Base-by-base conservation (phyloP, 2,329 filamentous ascomycete genomes). In the Aulographum hederae region DNA sequence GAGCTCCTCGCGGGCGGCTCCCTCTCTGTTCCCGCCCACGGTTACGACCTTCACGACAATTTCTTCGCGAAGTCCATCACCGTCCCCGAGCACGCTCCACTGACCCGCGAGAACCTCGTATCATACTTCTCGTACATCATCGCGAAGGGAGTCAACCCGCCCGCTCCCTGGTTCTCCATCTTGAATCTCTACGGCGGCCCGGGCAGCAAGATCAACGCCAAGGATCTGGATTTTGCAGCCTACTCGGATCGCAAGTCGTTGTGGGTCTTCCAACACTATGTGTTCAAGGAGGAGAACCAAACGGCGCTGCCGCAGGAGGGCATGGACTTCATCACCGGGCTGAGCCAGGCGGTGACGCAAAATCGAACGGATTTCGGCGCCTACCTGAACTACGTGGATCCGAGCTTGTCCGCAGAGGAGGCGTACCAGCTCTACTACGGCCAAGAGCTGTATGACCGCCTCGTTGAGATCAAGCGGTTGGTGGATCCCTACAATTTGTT, bases 21-120 rank as follows among this genome's bases (percentile, higher is more conserved):
- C 32, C 13, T 39, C 37, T 8, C 6, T 21, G 10, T 8, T 10
- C 8, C 29, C 25, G 29, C 17, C 29, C 8, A 18, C 18, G 29
- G 17, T 26, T 11, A 29, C 14, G 27, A 29, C 34, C 38, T 46
- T 15, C 52, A 54, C 37, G 51, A 54, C 34, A 36, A 32, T 19
- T 32, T 37, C 19, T 55, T 53, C 39, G 50, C 52, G 34, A 56
- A 54, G 32, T 52, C 50, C 26, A 42, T 56, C 36, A 55, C 51
- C 3, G 50, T 54, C n/a, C 52, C 52, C 4, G 51, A 54, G 26
- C 32, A 38, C 6, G 38, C 40, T 4, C 49, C 49, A 6, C 43
- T 54, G 4, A 46, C 44, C 2, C 34, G 40, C 4, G 39, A 26
- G 3, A 42, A 47, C 11, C 36, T 53, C 21, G 36, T 42, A 19